A percentile compares a stretch with the other conserved stretches of the same genome.
These are phyloP conservation scores for Rhazya stricta DNA, from an alignment of 257 asterid genomes.

Conservation along the genomic window DNA sequence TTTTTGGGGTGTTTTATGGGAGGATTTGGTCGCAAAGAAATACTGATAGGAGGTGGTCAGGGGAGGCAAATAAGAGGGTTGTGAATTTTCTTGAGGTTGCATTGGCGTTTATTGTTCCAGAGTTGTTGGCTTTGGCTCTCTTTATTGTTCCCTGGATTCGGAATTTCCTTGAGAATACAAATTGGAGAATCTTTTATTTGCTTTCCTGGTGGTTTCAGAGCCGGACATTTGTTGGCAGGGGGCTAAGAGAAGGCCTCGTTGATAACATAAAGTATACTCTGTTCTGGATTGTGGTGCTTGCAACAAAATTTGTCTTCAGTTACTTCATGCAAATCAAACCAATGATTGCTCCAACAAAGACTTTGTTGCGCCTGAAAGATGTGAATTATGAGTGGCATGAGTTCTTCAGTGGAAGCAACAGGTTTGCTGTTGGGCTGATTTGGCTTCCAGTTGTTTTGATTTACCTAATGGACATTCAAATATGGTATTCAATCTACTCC, in stretches of 20 bases:
- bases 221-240: constrained; percentile 90
- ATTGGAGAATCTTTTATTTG: constrained; percentile 83
- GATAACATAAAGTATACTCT: constrained; percentile 79
- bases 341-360: constrained; percentile 77
- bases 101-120: constrained; percentile 72
- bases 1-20: constrained; percentile 71
- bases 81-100: constrained; percentile 69
- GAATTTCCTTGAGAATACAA: constrained; percentile 81
- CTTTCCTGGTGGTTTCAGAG: constrained; percentile 98
- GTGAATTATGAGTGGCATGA: constrained; percentile 80
- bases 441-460: constrained; percentile 95
- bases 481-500: constrained; percentile 94
- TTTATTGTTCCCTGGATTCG: constrained; percentile 87
- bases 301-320: constrained; percentile 78
- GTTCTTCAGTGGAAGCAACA: constrained; percentile 64
- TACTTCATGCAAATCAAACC: constrained; percentile 97
- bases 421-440: constrained; percentile 79
- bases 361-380: constrained; percentile 44
- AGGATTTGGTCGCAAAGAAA: constrained; percentile 71
- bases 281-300: constrained; percentile 85
- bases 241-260: constrained; percentile 91
- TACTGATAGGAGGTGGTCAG: constrained; percentile 46
- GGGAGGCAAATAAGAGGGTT: constrained; percentile 39
- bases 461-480: constrained; percentile 92
- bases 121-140: constrained; percentile 66